Evolutionary conservation across 1,139 yeast species (phyloP), one percentile per base, ranked within the genome.

Genomic region (Trichomonascaceae sp.): DNA sequence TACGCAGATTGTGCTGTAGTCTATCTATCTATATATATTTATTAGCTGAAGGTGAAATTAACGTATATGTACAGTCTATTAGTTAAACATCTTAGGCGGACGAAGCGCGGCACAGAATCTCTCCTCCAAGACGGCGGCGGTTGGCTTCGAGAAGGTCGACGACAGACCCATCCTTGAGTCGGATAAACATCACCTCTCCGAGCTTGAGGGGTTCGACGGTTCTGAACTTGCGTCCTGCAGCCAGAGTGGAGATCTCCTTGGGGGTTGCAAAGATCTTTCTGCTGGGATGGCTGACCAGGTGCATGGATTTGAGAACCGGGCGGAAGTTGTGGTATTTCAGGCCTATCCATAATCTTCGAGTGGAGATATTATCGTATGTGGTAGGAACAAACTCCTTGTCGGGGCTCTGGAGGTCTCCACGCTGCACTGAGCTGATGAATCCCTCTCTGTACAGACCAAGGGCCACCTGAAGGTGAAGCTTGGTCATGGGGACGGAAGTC

Each of bases 331-430:
- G 74, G 57, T 92, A 89, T 54, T 89, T 89, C 52, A 89, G 64
- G 1, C 87, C 93, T 15, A 89, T 59, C 99, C 98, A 89, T 39
- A 89, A 67, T 47, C 94, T 70, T 51, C 98, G 73, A 1, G 92
- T 71, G 13, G 93, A 62, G 30, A 89, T 73, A 52, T 89, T 87
- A 53, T 82, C 94, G 28, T 78, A 85, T 0, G 97, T 85, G 18
- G 81, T 84, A 26, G 85, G 93, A 1, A 73, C 74, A 13, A 81
- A 78, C 11, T 52, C 59, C 25, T 50, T 50, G 55, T 92, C 97
- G 13, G 98, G 98, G 1, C 96, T 96, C n/a, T 69, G 57, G 3
- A 73, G 64, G n/a, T 92, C 79, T 3, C 98, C 99, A 47, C 82
- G 71, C 54, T 81, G 93, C 35, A 92, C 69, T 6, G 85, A 71